Base-by-base conservation (phyloP, 345 rosid genomes). In the Gossypium mustelinum region DNA sequence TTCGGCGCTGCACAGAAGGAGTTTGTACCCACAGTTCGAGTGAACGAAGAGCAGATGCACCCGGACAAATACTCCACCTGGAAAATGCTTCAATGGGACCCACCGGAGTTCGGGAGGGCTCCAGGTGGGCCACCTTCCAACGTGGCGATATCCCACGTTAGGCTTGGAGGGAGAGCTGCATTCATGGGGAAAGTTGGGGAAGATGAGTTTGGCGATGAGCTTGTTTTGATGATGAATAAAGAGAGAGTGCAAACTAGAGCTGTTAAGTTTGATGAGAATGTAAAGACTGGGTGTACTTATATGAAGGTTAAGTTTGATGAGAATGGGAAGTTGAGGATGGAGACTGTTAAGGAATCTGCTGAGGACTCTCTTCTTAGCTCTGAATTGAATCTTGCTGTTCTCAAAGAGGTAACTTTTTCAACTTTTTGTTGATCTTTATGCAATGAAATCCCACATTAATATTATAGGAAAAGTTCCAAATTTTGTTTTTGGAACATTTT, bases 1-100 rank as follows among this genome's bases (percentile, higher is more conserved):
- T 92, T 94, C 71, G 98, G 97, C 7, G 87, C 97, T 7, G 93
- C 79, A 4, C 91, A 83, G 81, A 89, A 87, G 79, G 98, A 94
- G 70, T 94, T 94, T 68, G 85, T 92, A 45, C 98, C 98, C 0
- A 84, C 86, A 52, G 98, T 92, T 72, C 82, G 98, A 81, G 95
- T 87, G 55, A 89, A 89, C 76, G 92, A 91, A 62, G 81, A 87
- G 9, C 92, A 77, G 73, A 87, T 89, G 96, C 93, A 95, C 63
- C 97, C 90, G 72, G 97, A 95, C 60, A 91, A 86, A 0, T 92
- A 95, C 85, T 91, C 96, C 18, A 82, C 88, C 79, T 92, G 98
- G 98, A 95, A 92, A 82, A 88, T 87, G 97, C 84, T 95, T 24
- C 98, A 92, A 81, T 92, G 96, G 97, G 92, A 89, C 68, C 98